Evolutionary conservation across 306 rosid genomes (phyloP), one percentile per base, ranked within the genome.

Genomic region (Vigna hirtella): DNA sequence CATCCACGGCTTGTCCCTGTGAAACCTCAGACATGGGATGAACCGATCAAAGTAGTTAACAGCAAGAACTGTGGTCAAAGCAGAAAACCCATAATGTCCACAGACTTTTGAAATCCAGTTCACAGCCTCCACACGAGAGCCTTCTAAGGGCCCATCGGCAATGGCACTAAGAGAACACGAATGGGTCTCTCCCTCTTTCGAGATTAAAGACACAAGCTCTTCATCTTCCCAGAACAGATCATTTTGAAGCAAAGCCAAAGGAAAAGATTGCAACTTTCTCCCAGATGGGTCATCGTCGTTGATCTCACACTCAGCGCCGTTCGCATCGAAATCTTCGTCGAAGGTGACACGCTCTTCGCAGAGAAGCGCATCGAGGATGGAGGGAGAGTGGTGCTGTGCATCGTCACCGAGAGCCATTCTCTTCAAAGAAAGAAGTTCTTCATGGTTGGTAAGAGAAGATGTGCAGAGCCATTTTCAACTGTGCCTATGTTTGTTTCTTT

Each of bases 1-100:
- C 97, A 88, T 92, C 98, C 98, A 92, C 2, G 93, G 96, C 82
- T 87, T 89, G 28, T 95, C 97, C 48, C 73, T 84, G 70, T 88
- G 93, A 43, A 88, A 85, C 76, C 22, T 80, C 6, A 62, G 57
- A 84, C 90, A 87, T 2, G 88, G 78, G 82, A 85, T 65, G 84
- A 92, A 95, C 66, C 98, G 82, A 87, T 95, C 98, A 42, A 88
- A 95, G 93, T 89, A 95, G 91, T 91, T 92, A n/a, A 92, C 90
- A 14, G 97, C 98, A 18, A 92, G 89, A 73, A 89, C 88, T 68
- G 78, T 67, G 26, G 98, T 95, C 88, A 92, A 86, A 86, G 85
- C 83, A 56, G 91, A 85, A 82, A 95, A 92, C n/a, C 88, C 89
- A 82, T 73, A 84, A 73, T 82, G 88, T 2, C 89, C 82, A 47